phyloP scores from a whole-genome alignment of 306 rosid species.

The Rubus parviflorus region DNA sequence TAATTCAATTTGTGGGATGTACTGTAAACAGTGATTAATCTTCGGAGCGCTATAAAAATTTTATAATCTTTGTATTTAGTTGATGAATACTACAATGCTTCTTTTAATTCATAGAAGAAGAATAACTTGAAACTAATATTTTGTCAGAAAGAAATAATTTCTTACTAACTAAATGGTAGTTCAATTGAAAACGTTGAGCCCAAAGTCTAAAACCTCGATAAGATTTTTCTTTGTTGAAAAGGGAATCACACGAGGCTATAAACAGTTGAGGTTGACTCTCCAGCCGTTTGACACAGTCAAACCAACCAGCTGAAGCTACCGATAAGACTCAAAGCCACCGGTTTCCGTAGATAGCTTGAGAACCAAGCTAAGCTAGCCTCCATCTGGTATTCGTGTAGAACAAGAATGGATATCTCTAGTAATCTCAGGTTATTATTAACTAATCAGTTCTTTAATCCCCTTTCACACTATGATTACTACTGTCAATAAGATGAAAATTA shows the following conservation, averaged over 20 bases:
- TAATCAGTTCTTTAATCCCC: neutral
- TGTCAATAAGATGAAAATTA: neutral
- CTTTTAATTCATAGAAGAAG: too few relatives aligned
- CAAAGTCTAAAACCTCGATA: too few relatives aligned
- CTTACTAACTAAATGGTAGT: too few relatives aligned
- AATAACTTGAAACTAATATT: too few relatives aligned
- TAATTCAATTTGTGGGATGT: too few relatives aligned
- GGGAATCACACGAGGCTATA: neutral
- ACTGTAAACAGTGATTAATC: too few relatives aligned
- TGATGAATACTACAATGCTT: too few relatives aligned
- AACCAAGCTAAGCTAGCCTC: neutral
- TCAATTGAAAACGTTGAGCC: too few relatives aligned
- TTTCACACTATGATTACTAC: neutral
- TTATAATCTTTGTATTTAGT: too few relatives aligned
- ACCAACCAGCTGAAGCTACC: neutral
- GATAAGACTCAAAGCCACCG: neutral
- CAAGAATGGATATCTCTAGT: neutral
- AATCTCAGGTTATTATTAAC: neutral
- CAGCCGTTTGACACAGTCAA: neutral
- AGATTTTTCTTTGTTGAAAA: neutral
- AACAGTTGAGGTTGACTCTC: neutral
- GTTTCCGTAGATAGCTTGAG: neutral
- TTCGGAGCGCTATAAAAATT: too few relatives aligned
- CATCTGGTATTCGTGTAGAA: neutral
- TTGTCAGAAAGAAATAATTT: too few relatives aligned